Evolutionary conservation across 768 basidiomycete species (phyloP).

Genomic region (Amanita muscaria): DNA sequence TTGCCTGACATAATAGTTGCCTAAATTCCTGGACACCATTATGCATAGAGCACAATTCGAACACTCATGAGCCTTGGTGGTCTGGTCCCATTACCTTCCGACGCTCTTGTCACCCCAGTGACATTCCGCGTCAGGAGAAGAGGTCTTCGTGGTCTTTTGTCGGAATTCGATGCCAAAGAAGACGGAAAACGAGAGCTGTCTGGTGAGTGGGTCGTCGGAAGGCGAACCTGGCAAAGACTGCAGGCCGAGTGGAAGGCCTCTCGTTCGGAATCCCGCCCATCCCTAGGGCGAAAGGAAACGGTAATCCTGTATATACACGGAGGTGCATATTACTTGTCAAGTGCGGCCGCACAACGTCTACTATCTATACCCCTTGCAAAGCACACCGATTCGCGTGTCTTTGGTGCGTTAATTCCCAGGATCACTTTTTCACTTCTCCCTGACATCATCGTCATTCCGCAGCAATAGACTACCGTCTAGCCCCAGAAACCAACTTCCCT

Average conservation of each 20-base stretch:
- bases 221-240: slow-evolving; percentile 79
- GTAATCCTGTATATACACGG: slow-evolving; percentile 94
- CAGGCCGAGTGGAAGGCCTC: slow-evolving; percentile 71
- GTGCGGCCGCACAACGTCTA: slow-evolving; percentile 81
- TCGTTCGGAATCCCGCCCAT: slow-evolving; percentile 13
- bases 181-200: slow-evolving; percentile 71
- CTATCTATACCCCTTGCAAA: slow-evolving; percentile 90
- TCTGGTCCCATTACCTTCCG: slow-evolving; percentile 79
- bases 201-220: slow-evolving; percentile 97
- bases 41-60: slow-evolving; percentile 37
- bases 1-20: slow-evolving; percentile 1
- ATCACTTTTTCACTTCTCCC: slow-evolving; percentile 4
- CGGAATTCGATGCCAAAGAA: slow-evolving; percentile 65
- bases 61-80: slow-evolving; percentile 71
- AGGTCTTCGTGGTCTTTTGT: slow-evolving; percentile 70
- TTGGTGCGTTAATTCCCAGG: slow-evolving; percentile 32
- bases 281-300: slow-evolving; percentile 47
- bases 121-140: slow-evolving; percentile 76
- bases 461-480: slow-evolving; percentile 94
- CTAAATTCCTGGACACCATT: too few relatives aligned
- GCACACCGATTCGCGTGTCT: slow-evolving; percentile 81
- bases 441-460: background rate
- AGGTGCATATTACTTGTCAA: slow-evolving; percentile 93
- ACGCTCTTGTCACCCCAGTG: slow-evolving; percentile 91
- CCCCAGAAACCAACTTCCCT: slow-evolving; percentile 92